Percentiles rank a stretch among this genome's conserved stretches.
Evolutionary conservation across 2,329 filamentous ascomycete species (phyloP).

Genomic region (Keithomyces neogunnii): DNA sequence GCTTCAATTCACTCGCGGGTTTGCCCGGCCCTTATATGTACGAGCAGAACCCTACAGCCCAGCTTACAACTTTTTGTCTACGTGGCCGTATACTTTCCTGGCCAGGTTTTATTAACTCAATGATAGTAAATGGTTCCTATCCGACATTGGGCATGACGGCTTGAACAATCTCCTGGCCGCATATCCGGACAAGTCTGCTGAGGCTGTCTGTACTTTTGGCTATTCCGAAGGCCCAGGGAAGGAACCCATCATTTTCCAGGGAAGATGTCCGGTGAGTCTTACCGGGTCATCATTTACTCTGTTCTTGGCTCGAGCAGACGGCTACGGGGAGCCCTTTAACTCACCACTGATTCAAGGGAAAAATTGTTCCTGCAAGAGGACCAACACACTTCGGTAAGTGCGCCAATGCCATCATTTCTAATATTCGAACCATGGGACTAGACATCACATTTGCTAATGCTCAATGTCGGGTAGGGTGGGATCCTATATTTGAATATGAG

Average conservation of each 20-base stretch:
- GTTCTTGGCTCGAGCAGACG: no score
- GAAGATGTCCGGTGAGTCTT: constrained; percentile 62
- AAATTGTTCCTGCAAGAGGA: constrained; percentile 78
- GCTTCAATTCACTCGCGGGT: constrained; percentile 84
- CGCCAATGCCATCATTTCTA: constrained; percentile 5
- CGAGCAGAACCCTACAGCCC: constrained; percentile 15
- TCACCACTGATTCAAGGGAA: constrained; percentile 38
- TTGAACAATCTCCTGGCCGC: constrained; percentile 84
- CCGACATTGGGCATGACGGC: constrained; percentile 70
- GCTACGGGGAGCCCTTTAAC: not conserved
- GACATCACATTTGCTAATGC: constrained; percentile 1
- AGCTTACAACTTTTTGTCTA: not conserved
- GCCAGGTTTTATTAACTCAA: not conserved
- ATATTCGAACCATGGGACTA: not conserved
- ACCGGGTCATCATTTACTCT: no score
- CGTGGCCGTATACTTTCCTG: not conserved
- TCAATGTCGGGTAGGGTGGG: constrained; percentile 61
- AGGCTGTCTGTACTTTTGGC: constrained; percentile 93
- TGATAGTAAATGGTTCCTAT: constrained; percentile 85
- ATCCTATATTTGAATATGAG: constrained; percentile 90
- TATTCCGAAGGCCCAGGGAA: constrained; percentile 80
- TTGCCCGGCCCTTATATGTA: constrained; percentile 95
- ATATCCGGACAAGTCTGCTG: constrained; percentile 83
- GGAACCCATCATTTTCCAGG: constrained; percentile 84
- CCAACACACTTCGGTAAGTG: constrained; percentile 70